phyloP scores from a whole-genome alignment of 805 yeast species.

The Candida vartiovaarae region DNA sequence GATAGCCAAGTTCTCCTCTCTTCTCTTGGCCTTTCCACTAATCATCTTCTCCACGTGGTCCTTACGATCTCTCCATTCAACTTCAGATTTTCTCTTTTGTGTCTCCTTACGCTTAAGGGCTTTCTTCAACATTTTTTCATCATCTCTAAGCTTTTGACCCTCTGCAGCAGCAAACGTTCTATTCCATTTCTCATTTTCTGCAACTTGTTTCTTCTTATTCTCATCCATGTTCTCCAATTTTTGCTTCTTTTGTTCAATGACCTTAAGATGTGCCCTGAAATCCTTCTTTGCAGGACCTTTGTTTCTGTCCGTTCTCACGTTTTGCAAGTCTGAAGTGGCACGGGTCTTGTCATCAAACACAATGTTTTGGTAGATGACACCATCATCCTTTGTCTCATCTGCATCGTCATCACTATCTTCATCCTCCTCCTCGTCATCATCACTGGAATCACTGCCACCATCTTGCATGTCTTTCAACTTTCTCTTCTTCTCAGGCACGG shows the following conservation, averaged over 20 bases:
- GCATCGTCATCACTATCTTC: constrained; percentile 30
- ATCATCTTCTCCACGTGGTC: constrained; percentile 70
- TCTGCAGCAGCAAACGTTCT: constrained; percentile 79
- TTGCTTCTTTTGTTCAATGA: constrained; percentile 66
- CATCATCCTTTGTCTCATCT: constrained; percentile 25
- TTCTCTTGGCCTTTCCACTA: constrained; percentile 70
- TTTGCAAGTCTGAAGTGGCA: constrained; percentile 64
- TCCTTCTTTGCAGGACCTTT: constrained; percentile 88
- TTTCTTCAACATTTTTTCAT: constrained; percentile 79
- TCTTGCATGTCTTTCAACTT: constrained; percentile 32
- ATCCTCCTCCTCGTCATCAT: constrained; percentile 34
- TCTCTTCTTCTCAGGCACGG: constrained; percentile 32
- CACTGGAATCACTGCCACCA: constrained; percentile 32
- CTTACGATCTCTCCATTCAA: constrained; percentile 90
- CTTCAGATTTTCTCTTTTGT: constrained; percentile 76
- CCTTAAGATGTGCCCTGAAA: constrained; percentile 70
- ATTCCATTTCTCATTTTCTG: constrained; percentile 80
- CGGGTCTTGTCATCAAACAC: constrained; percentile 76
- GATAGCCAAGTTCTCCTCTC: constrained; percentile 85
- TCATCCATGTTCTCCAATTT: constrained; percentile 56
- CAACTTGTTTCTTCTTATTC: constrained; percentile 46
- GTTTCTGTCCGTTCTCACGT: constrained; percentile 50
- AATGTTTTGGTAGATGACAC: constrained; percentile 73
- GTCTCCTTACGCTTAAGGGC: constrained; percentile 80
- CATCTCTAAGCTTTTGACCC: constrained; percentile 83